These are phyloP conservation scores for Wallacemonas collosoma DNA, from an alignment of 208 protist genomes.

Conservation along the genomic window DNA sequence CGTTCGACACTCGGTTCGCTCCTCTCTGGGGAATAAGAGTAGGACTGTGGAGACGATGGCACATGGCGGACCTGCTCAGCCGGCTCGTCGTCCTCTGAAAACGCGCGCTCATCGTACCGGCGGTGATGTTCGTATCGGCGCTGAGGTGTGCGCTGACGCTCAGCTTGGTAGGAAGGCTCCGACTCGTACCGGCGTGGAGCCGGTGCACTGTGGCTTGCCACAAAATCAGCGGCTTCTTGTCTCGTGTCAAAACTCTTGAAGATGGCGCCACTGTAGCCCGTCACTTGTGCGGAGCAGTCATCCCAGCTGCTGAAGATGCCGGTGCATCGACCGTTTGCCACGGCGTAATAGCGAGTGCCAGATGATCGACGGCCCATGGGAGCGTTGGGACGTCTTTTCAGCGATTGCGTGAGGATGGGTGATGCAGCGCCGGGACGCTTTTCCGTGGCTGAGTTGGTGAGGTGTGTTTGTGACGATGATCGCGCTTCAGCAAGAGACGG, in stretches of 20 bases:
- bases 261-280: slow-evolving; percentile 49
- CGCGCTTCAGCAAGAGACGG: too few relatives aligned
- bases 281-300: slow-evolving; percentile 71
- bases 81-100: background rate
- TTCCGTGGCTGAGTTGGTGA: too few relatives aligned
- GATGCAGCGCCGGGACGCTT: too few relatives aligned
- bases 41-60: background rate
- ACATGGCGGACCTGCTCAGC: background rate
- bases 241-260: slow-evolving; percentile 78
- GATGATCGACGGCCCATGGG: background rate
- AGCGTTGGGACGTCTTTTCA: too few relatives aligned
- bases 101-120: background rate
- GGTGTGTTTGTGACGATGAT: too few relatives aligned
- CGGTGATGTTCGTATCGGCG: too few relatives aligned
- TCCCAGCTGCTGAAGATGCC: slow-evolving; percentile 84
- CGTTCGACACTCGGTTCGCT: background rate
- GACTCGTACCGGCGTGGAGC: background rate
- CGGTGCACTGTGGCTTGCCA: slow-evolving; percentile 16
- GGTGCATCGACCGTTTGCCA: slow-evolving; percentile 52
- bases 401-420: too few relatives aligned
- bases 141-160: background rate
- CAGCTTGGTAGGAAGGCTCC: background rate
- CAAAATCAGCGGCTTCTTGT: slow-evolving; percentile 55
- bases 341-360: slow-evolving; percentile 66
- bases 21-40: background rate